These are phyloP conservation scores for Trichosanthes truncata DNA, from an alignment of 306 rosid genomes.

Conservation along the genomic window DNA sequence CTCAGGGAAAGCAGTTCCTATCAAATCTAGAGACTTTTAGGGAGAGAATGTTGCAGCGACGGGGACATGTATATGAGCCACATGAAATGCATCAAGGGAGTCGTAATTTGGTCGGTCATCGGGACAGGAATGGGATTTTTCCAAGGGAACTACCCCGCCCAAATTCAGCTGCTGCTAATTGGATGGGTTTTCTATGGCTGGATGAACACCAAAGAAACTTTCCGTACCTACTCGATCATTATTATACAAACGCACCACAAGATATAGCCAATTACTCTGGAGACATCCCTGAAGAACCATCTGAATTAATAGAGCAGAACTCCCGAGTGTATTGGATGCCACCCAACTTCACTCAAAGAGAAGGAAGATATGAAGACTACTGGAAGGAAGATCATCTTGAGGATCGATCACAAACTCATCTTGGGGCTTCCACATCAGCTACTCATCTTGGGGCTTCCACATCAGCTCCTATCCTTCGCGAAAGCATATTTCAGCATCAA, in stretches of 20 bases:
- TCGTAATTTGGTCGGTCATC: constrained; percentile 27
- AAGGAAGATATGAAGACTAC: constrained; percentile 29
- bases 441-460: constrained; percentile 68
- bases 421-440: constrained; percentile 61
- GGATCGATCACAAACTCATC: constrained; percentile 35
- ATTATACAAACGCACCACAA: constrained; percentile 49
- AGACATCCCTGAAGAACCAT: constrained; percentile 27
- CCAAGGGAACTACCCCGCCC: constrained; percentile 33
- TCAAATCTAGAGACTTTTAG: constrained; percentile 49
- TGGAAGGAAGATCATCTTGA: constrained; percentile 14
- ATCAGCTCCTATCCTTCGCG: constrained; percentile 45
- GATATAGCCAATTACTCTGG: background rate
- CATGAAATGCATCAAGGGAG: constrained; percentile 36
- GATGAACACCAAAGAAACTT: constrained; percentile 44
- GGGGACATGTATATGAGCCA: constrained; percentile 33
- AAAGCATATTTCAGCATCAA: constrained; percentile 35
- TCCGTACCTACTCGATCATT: constrained; percentile 78
- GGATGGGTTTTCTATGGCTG: constrained; percentile 47
- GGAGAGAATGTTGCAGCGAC: constrained; percentile 43
- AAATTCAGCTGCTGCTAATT: constrained; percentile 31
- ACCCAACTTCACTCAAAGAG: constrained; percentile 23
- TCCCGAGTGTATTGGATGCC: constrained; percentile 42
- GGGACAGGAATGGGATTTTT: constrained; percentile 28
- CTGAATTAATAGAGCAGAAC: constrained; percentile 26
- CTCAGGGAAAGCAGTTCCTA: constrained; percentile 52